phyloP scores from a whole-genome alignment of 2,329 filamentous ascomycete species.

The Stagonosporopsis chrysanthemi region DNA sequence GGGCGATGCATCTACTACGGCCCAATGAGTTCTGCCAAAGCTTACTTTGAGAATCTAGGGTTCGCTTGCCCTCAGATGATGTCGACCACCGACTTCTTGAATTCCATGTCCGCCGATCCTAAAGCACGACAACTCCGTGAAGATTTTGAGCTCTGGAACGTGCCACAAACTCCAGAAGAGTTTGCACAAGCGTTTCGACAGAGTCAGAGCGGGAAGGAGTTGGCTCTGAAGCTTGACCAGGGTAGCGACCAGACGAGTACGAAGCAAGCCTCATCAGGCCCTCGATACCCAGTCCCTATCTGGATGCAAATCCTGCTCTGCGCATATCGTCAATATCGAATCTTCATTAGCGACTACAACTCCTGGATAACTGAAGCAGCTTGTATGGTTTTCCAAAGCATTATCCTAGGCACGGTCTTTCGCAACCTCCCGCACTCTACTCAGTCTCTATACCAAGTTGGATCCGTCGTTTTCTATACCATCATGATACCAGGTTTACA shows the following conservation, averaged over 20 bases:
- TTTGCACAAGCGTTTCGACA: slow-evolving; percentile 5
- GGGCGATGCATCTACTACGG: slow-evolving; percentile 79
- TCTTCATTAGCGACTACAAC: slow-evolving; percentile 13
- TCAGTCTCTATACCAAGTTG: slow-evolving; percentile 68
- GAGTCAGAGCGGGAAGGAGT: slow-evolving; percentile 52
- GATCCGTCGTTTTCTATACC: slow-evolving; percentile 69
- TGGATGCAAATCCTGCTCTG: slow-evolving; percentile 10
- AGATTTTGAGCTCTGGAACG: slow-evolving; percentile 59
- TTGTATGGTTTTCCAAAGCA: slow-evolving; percentile 66
- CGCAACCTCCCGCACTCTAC: slow-evolving; percentile 67
- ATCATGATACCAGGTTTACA: slow-evolving; percentile 68
- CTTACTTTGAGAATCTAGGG: slow-evolving; percentile 72
- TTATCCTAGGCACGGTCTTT: slow-evolving; percentile 72
- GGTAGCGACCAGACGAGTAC: slow-evolving; percentile 48
- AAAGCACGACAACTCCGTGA: slow-evolving; percentile 44
- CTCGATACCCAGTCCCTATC: slow-evolving; percentile 4
- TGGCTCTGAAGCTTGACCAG: slow-evolving; percentile 65
- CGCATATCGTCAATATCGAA: slow-evolving; percentile 10
- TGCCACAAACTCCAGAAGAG: slow-evolving; percentile 37
- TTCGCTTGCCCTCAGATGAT: slow-evolving; percentile 67
- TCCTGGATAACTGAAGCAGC: slow-evolving; percentile 62
- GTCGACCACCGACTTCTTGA: slow-evolving; percentile 76
- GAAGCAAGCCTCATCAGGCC: not conserved
- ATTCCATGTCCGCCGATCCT: slow-evolving; percentile 65
- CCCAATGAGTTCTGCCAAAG: slow-evolving; percentile 62